These are phyloP conservation scores for Globisporangium uncinulatum DNA, from an alignment of 352 stramenopile genomes.

Conservation along the genomic window DNA sequence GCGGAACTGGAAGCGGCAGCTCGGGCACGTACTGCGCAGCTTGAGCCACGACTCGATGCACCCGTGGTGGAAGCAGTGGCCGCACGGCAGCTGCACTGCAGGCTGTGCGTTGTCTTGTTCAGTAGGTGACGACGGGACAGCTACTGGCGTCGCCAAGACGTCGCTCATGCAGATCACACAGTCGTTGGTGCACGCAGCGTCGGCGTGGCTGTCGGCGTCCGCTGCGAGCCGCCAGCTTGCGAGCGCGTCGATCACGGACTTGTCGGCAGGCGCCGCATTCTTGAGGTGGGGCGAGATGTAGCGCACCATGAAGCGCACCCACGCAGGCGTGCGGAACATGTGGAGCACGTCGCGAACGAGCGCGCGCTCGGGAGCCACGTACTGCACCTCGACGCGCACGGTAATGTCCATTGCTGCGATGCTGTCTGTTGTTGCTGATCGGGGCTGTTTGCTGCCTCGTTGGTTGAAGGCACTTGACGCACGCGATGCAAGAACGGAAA, in stretches of 20 bases:
- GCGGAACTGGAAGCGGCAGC: conserved; percentile 91
- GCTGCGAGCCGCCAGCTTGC: conserved; percentile 13
- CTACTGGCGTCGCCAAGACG: conserved; percentile 13
- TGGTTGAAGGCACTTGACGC: conserved; percentile 1
- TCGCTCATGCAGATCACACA: conserved; percentile 93
- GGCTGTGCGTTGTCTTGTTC: conserved; percentile 38
- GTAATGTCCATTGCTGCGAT: conserved; percentile 59
- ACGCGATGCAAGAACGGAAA: conserved; percentile 7
- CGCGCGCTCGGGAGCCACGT: conserved; percentile 57
- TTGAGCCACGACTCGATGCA: conserved; percentile 93
- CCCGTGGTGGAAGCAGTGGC: conserved; percentile 90
- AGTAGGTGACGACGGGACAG: neutral
- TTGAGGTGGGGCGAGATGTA: conserved; percentile 84
- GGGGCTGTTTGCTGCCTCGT: neutral
- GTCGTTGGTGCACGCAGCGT: neutral
- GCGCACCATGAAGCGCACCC: conserved; percentile 82
- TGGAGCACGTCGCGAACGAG: conserved; percentile 68
- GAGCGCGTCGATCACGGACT: conserved; percentile 58
- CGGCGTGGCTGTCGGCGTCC: neutral
- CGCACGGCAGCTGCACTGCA: conserved; percentile 84
- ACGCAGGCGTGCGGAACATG: conserved; percentile 77
- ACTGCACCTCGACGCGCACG: conserved; percentile 75
- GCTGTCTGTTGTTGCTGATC: neutral
- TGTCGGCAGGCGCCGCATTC: conserved; percentile 69
- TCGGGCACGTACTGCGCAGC: conserved; percentile 90